Base-by-base conservation (phyloP, 208 protist species). In the Trypanosoma rangeli region DNA sequence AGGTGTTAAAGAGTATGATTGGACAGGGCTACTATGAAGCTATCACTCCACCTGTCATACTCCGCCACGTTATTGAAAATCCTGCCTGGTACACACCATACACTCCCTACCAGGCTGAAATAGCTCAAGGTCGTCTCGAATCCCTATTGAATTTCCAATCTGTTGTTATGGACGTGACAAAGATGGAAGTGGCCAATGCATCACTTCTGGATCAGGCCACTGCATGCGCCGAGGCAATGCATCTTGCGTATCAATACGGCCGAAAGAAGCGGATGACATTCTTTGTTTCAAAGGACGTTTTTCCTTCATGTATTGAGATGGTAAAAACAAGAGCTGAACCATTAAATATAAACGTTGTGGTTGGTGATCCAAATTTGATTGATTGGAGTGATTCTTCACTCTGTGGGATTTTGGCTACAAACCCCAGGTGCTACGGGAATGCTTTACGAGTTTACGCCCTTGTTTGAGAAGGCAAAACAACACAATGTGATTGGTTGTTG, bases 41-140 rank as follows among this genome's bases (percentile, higher is more conserved):
- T 35, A 87, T 95, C 22, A 85, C 88, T 26, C 97, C 97, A 10
- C 64, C 85, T 20, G 95, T 97, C 0, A 98, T 99, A 68, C 70
- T 98, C 76, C 86, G 98, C 58, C 99, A 99, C 73, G 80, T 99
- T 29, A 73, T 99, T 65, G 97, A 99, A 84, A 99, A 98, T 72
- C 98, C 98, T 55, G 95, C 90, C 35, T 99, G 98, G 98, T 99
- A 99, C 84, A 99, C 98, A 10, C 97, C 97, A 37, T 99, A 99
- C 83, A 99, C 98, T 24, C 98, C 98, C 10, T 99, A 99, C 83
- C 91, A 98, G 78, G 89, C 95, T 8, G 96, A 98, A 66, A 97
- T 99, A 39, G 86, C 89, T 28, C 97, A 99, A 85, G 98, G 98
- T 9, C 91, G 98, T 55, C 82, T 99, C 0, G 98, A 99, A 84